A percentile compares a stretch with the other conserved stretches of the same genome.
Evolutionary conservation across 441 rosid genomes (phyloP).

Genomic region (Croton setiger): DNA sequence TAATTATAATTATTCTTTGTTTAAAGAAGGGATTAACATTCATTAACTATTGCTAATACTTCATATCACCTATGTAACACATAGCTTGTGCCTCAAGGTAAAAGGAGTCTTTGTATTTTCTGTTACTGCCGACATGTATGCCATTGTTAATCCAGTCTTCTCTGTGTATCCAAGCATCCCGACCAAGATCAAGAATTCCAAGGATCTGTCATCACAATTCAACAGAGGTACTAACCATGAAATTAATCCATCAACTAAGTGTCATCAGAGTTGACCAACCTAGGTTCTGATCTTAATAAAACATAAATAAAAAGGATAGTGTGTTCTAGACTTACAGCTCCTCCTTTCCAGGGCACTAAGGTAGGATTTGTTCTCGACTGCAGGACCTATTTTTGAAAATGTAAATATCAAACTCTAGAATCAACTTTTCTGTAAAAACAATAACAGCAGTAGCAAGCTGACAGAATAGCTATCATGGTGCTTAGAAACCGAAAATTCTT

Average conservation of each 20-base stretch:
- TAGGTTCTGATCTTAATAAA: neutral
- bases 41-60: too few species aligned
- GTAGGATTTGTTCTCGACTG: conserved; percentile 74
- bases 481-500: neutral
- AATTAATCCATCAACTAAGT: neutral
- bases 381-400: conserved; percentile 48
- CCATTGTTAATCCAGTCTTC: conserved; percentile 88
- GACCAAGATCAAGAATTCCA: conserved; percentile 79
- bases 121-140: conserved; percentile 63
- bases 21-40: too few species aligned
- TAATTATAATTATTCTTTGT: too few species aligned
- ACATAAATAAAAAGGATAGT: neutral
- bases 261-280: neutral
- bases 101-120: conserved; percentile 91
- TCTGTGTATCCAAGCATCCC: conserved; percentile 89
- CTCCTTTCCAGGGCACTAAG: conserved; percentile 84
- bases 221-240: neutral
- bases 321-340: conserved; percentile 56
- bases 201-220: conserved; percentile 47
- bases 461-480: neutral
- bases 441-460: neutral
- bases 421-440: conserved; percentile 8
- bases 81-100: conserved; percentile 79
- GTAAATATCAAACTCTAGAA: conserved; percentile 23
- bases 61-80: conserved; percentile 54